Base-by-base conservation (phyloP, 306 rosid genomes). In the Acacia melanoxylon region DNA sequence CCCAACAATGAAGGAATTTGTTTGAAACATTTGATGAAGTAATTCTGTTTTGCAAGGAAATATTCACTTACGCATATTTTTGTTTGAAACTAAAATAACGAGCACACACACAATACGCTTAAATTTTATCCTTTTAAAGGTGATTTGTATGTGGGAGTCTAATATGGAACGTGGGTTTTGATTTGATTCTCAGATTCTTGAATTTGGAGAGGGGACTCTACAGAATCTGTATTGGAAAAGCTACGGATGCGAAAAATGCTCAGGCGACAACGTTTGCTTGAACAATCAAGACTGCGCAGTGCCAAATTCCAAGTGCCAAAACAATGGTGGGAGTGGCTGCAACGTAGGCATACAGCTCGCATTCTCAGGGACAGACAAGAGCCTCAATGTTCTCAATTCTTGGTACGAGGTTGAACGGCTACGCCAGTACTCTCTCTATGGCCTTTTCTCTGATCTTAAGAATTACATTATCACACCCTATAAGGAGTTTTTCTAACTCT, bases 201-300 rank as follows among this genome's bases (percentile, higher is more conserved):
- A 71, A 22, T 45, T 71, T 71, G n/a, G 31, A 13, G 40, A 45
- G 56, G 75, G 75, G 48, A 71, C 40, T 24, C 58, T 71, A 44
- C 58, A 71, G 40, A 71, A 71, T 45, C 25, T 71, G 75, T 71
- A 44, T 25, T 71, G 75, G 75, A 71, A 71, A 51, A 71, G 75
- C 75, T 25, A 12, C 20, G 75, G 75, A 0, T 71, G 75, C 13
- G 58, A 25, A 13, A 22, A 51, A 24, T 71, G 75, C 31, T 1
- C 58, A 44, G 54, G 54, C 9, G 75, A 45, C 22, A 44, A 14
- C 31, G 37, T 71, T 24, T 71, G 75, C 58, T 2, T 71, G 14
- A 71, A 71, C 75, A 71, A 71, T 51, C 75, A 71, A 71, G 75
- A 71, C 58, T 71, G 75, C 8, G 75, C 37, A 45, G 75, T 71